Percentiles rank a stretch among this genome's conserved stretches.
phyloP scores from a whole-genome alignment of 345 rosid species.

The Ceriops tagal region DNA sequence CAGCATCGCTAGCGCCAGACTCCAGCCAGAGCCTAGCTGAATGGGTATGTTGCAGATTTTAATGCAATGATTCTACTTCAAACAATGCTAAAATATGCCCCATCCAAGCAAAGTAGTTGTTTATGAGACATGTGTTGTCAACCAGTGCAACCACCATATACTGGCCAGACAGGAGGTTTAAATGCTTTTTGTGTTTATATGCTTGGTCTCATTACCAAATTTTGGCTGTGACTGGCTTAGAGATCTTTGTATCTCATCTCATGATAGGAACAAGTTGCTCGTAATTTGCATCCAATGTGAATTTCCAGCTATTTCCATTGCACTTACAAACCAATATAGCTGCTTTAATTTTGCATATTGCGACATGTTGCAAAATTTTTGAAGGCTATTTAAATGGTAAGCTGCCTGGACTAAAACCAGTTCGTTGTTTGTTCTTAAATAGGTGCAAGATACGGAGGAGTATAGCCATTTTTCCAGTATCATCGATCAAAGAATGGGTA shows the following conservation, averaged over 20 bases:
- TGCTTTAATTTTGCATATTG: background rate
- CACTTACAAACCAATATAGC: background rate
- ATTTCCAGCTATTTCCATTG: too few species aligned
- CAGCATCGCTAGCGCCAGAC: slow-evolving; percentile 50
- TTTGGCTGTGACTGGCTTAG: too few species aligned
- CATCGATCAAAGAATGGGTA: slow-evolving; percentile 65
- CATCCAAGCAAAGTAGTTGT: background rate
- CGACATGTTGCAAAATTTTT: background rate
- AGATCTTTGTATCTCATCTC: too few species aligned
- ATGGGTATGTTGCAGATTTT: slow-evolving; percentile 52
- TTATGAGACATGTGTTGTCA: background rate
- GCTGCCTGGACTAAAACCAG: background rate
- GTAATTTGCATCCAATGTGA: too few species aligned
- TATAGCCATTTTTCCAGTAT: slow-evolving; percentile 44
- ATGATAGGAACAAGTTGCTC: too few species aligned
- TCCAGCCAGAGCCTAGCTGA: slow-evolving; percentile 61
- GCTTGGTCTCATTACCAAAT: too few species aligned
- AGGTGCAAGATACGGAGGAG: slow-evolving; percentile 62
- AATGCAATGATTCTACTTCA: background rate
- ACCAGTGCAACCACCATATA: background rate
- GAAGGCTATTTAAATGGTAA: background rate
- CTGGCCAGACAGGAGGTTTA: background rate
- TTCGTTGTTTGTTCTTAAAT: slow-evolving; percentile 4
- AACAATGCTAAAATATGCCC: background rate
- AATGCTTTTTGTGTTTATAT: too few species aligned